Base-by-base conservation (phyloP, 495 filamentous ascomycete species). In the Annulohypoxylon stygium region DNA sequence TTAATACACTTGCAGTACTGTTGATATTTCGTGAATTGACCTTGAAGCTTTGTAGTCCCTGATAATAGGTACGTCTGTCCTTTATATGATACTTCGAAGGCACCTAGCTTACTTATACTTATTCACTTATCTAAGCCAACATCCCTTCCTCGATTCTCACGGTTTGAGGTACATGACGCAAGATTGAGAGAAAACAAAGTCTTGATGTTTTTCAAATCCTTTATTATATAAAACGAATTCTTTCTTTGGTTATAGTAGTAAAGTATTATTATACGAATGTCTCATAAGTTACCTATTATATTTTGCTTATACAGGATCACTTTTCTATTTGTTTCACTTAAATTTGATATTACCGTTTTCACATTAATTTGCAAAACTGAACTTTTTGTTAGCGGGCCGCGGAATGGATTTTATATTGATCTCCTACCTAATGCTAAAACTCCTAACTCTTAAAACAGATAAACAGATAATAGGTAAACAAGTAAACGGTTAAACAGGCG, bases 371-470 rank as follows among this genome's bases (percentile, higher is more conserved):
- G 34, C 4, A 5, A n/a, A 33, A 54, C 20, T 30, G 30, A 4
- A 50, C 2, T 20, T 23, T 51, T 30, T 6, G 30, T 30, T 11
- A 2, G 25, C 18, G 12, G 18, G 10, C 48, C 16, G 26, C 11
- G 11, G 8, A 23, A 54, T 10, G 12, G 25, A 7, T 54, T 54
- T 54, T 26, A 54, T 54, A 54, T 33, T 54, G 1, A 33, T 45
- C 26, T 45, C 39, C 50, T 55, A 65, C 55, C 10, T 47, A 54
- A 57, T 45, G 30, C 34, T 41, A 11, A 1, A 25, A 26, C 51
- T 58, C 25, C 37, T 66, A 47, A 57, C 37, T 14, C 16, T 37
- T 25, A 45, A 20, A 45, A 20, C 57, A 50, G 47, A 0, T 34
- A 23, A 8, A 3, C 39, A 30, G 39, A 43, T 14, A 8, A 3